Conservation (phyloP, 2,329 filamentous ascomycete species). For the Nigrospora sphaerica region DNA sequence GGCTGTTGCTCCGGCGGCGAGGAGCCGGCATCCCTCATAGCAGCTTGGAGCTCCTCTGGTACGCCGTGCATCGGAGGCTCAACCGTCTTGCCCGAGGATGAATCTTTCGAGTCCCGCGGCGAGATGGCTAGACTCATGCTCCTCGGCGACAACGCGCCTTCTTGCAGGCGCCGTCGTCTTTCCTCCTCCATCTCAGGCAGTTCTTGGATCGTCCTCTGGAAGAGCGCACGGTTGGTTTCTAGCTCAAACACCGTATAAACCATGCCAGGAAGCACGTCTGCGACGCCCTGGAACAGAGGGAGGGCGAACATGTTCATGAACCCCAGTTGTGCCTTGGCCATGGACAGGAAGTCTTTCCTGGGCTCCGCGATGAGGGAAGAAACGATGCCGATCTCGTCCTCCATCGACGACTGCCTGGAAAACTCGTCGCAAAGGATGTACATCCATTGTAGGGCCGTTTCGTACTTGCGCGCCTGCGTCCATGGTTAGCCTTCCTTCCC, state of each 20-base stretch:
- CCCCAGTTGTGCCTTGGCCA: slow-evolving; percentile 81
- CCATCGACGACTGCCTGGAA: slow-evolving; percentile 86
- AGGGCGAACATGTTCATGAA: slow-evolving; percentile 97
- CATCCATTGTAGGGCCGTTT: slow-evolving; percentile 82
- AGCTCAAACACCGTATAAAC: slow-evolving; percentile 79
- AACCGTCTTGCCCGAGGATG: slow-evolving; percentile 8
- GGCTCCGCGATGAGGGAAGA: slow-evolving; percentile 83
- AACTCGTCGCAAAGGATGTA: slow-evolving; percentile 94
- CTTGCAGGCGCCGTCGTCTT: slow-evolving; percentile 25
- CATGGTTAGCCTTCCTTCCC: slow-evolving; percentile 63
- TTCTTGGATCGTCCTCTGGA: slow-evolving; percentile 63
- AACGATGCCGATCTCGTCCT: slow-evolving; percentile 76
- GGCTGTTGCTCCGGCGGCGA: slow-evolving; percentile 13
- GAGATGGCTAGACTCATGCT: slow-evolving; percentile 32
- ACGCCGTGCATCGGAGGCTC: slow-evolving; percentile 5
- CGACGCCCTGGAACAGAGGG: slow-evolving; percentile 82
- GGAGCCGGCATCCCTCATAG: slow-evolving; percentile 16
- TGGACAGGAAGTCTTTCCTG: slow-evolving; percentile 72
- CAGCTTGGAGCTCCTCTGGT: slow-evolving; percentile 13
- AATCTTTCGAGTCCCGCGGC: slow-evolving; percentile 12
- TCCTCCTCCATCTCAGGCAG: slow-evolving; percentile 42
- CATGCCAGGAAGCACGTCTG: slow-evolving; percentile 80
- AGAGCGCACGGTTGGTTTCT: slow-evolving; percentile 65
- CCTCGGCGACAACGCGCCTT: slow-evolving; percentile 37
- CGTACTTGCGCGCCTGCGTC: slow-evolving; percentile 70